Evolutionary conservation across 768 basidiomycete genomes (phyloP), one percentile per base, ranked within the genome.

Genomic region (Holtermannia corniformis): DNA sequence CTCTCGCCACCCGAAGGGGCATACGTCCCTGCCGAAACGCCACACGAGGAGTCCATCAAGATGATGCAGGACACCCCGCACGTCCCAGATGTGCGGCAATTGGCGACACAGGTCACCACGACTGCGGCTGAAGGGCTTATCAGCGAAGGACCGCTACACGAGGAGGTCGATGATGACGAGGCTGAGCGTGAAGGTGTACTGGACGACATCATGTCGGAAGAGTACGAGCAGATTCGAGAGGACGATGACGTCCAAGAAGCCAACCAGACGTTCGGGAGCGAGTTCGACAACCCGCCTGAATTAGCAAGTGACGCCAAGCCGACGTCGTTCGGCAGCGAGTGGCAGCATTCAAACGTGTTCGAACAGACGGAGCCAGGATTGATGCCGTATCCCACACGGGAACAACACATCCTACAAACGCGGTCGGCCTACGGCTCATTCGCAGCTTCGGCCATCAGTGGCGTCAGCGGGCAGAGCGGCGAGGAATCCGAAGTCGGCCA

Each of bases 401-500:
- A n/a, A n/a, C n/a, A n/a, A n/a, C n/a, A 54, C 44, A 52, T 55
- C 26, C 27, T 47, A 14, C 28, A 23, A 4, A 42, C 52, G 13
- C 51, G 55, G 26, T 57, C 60, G 10, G 22, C 42, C 2, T 49
- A 47, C 26, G 63, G 58, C n/a, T 61, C 59, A 12, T 52, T 63
- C 20, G 63, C 65, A 5, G 28, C 49, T 28, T 49, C 46, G n/a
- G 58, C 58, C 10, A 44, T 45, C 5, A 54, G 50, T n/a, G 61
- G 41, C 3, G 44, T 56, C 7, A 63, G 62, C 28, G 64, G 63
- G 22, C 55, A 56, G 32, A n/a, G n/a, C 16, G 32, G 10, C 32
- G 32, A 37, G 16, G 65, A 67, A 46, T 53, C 49, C 7, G 65
- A 67, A 48, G 55, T 67, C 16, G 65, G 65, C 19, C 59, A 61